Evolutionary conservation across 495 filamentous ascomycete genomes (phyloP).

Genomic region (Hypoxylon subgilvum): DNA sequence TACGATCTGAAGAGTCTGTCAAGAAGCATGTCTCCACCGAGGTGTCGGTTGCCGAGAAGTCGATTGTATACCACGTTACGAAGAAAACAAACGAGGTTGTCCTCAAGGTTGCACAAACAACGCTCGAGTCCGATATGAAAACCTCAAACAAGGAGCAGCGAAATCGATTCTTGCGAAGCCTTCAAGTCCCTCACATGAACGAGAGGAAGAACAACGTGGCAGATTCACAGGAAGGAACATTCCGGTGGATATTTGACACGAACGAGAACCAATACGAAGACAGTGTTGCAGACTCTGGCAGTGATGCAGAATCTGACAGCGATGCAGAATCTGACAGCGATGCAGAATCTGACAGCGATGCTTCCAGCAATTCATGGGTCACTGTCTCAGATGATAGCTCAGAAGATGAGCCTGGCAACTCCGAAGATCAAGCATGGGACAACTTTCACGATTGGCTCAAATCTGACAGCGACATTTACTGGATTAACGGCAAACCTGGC

Average conservation of each 20-base stretch:
- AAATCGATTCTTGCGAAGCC: slow-evolving; percentile 3
- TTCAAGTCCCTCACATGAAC: slow-evolving; percentile 15
- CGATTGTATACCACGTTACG: neutral
- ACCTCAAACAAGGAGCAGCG: neutral
- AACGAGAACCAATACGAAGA: neutral
- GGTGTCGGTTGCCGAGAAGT: neutral
- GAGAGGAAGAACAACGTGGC: slow-evolving; percentile 5
- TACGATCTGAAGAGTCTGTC: neutral
- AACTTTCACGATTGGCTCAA: slow-evolving; percentile 33
- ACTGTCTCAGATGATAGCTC: neutral
- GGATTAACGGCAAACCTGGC: slow-evolving; percentile 31
- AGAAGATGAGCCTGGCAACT: neutral
- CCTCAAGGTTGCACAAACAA: neutral
- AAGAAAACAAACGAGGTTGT: slow-evolving; percentile 3
- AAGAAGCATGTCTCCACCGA: slow-evolving; percentile 11
- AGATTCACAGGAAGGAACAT: slow-evolving; percentile 6
- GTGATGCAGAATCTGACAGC: neutral
- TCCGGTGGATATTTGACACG: slow-evolving; percentile 15
- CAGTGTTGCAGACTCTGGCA: neutral
- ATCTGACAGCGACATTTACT: slow-evolving; percentile 21
- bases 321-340: neutral
- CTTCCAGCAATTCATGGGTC: too few relatives aligned
- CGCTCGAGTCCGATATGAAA: neutral
- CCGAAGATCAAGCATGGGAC: slow-evolving; percentile 15
- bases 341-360: neutral